Evolutionary conservation across 495 filamentous ascomycete genomes (phyloP).

Genomic region (Lichenothelia convexa): DNA sequence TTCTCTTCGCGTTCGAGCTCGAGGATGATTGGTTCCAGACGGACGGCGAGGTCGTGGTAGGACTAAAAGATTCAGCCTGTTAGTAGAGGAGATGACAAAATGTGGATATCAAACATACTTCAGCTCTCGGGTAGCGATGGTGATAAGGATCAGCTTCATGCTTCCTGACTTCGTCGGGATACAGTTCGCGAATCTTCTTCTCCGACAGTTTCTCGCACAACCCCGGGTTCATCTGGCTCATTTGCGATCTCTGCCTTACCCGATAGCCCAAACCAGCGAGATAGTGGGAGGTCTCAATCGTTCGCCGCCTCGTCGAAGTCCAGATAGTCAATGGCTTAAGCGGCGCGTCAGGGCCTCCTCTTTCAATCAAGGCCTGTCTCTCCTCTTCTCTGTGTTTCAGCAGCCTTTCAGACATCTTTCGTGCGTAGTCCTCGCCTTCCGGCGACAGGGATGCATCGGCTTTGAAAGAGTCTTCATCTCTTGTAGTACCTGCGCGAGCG

Average conservation of each 20-base stretch:
- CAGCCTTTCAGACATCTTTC: conserved; percentile 70
- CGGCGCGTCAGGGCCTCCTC: conserved; percentile 46
- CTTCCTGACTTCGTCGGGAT: conserved; percentile 76
- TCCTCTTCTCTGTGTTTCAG: conserved; percentile 68
- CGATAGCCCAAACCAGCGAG: conserved; percentile 61
- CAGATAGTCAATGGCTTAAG: conserved; percentile 74
- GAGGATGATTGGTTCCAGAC: conserved; percentile 95
- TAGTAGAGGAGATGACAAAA: conserved; percentile 4
- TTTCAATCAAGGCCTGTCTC: conserved; percentile 43
- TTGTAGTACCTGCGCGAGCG: conserved; percentile 54
- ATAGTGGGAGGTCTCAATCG: conserved; percentile 75
- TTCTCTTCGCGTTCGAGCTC: conserved; percentile 95
- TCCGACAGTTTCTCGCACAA: conserved; percentile 86
- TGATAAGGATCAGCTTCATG: conserved; percentile 94
- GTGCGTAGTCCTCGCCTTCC: conserved; percentile 69
- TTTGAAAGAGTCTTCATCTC: conserved; percentile 76
- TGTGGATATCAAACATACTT: conserved; percentile 35
- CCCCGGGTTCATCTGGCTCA: conserved; percentile 92
- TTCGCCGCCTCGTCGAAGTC: conserved; percentile 82
- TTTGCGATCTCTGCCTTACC: conserved; percentile 76
- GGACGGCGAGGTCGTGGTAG: conserved; percentile 93
- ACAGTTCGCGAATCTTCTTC: conserved; percentile 56
- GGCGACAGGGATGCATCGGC: conserved; percentile 66
- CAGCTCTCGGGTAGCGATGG: conserved; percentile 86
- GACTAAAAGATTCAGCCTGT: conserved; percentile 36